Conservation (phyloP, 2,329 filamentous ascomycete genomes). For the Penicillium digitatum region DNA sequence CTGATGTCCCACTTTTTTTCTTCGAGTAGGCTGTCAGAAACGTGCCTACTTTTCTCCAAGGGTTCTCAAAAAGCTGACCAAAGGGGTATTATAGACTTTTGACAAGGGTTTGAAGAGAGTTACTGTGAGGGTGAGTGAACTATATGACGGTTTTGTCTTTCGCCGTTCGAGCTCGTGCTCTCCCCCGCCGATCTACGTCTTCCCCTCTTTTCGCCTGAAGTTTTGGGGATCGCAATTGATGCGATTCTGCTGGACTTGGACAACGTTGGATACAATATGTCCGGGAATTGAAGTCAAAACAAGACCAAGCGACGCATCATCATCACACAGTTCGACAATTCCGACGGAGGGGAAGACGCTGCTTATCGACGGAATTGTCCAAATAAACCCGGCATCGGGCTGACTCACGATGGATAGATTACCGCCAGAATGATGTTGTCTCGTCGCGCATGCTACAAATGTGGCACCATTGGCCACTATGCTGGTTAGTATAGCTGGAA, state of each 20-base stretch:
- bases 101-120: slow-evolving; percentile 24
- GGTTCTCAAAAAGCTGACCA: slow-evolving; percentile 28
- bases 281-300: not conserved
- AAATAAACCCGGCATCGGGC: slow-evolving; percentile 6
- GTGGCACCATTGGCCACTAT: slow-evolving; percentile 73
- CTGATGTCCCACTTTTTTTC: slow-evolving; percentile 16
- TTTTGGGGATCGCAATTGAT: slow-evolving; percentile 3
- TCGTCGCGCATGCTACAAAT: slow-evolving; percentile 75
- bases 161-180: slow-evolving; percentile 3
- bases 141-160: not conserved
- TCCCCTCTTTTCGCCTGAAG: slow-evolving; percentile 8
- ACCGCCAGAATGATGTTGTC: slow-evolving; percentile 67
- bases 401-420: slow-evolving; percentile 19
- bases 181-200: slow-evolving; percentile 10
- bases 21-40: slow-evolving; percentile 30
- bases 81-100: slow-evolving; percentile 18
- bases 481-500: slow-evolving; percentile 40
- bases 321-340: not conserved
- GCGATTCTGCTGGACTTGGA: not conserved
- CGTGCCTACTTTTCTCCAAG: slow-evolving; percentile 23
- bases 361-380: slow-evolving; percentile 5
- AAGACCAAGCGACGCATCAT: not conserved
- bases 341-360: slow-evolving; percentile 8
- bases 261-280: not conserved
- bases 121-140: slow-evolving; percentile 30